Evolutionary conservation across 1,284 basidiomycete species (phyloP).

Genomic region (Malassezia sp.): DNA sequence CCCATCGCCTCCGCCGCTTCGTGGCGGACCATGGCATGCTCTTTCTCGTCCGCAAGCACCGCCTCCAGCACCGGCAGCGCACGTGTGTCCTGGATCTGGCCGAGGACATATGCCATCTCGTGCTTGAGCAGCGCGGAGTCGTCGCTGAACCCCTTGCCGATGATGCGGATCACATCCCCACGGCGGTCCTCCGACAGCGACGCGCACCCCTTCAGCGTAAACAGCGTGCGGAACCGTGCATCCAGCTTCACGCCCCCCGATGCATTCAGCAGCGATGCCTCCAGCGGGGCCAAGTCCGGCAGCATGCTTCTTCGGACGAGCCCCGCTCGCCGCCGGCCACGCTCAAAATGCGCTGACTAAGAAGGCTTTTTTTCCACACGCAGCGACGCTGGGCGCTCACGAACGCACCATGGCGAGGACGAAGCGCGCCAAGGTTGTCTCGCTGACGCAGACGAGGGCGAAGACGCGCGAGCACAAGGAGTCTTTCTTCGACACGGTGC

Average conservation of each 20-base stretch:
- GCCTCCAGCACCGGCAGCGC: conserved; percentile 70
- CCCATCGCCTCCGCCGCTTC: conserved; percentile 98
- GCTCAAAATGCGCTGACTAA: conserved; percentile 7
- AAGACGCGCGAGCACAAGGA: conserved; percentile 61
- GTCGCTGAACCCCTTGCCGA: conserved; percentile 75
- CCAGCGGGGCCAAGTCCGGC: conserved; percentile 21
- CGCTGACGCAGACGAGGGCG: conserved; percentile 53
- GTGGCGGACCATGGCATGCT: conserved; percentile 96
- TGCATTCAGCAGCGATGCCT: conserved; percentile 28
- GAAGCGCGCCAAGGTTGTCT: conserved; percentile 49
- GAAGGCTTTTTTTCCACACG: conserved; percentile 13
- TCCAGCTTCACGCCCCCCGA: conserved; percentile 67
- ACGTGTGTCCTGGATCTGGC: conserved; percentile 66
- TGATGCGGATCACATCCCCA: conserved; percentile 61
- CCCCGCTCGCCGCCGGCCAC: neutral
- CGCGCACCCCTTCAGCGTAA: conserved; percentile 75
- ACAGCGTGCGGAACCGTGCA: conserved; percentile 79
- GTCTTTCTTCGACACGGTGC: conserved; percentile 67
- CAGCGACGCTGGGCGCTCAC: neutral
- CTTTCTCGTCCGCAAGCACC: conserved; percentile 59
- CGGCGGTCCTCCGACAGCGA: conserved; percentile 26
- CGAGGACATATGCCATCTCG: conserved; percentile 91
- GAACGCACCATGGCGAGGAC: conserved; percentile 41
- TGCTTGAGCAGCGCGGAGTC: conserved; percentile 87
- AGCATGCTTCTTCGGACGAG: neutral